Base-by-base conservation (phyloP, 1,139 yeast genomes). In the Taphrina confusa region DNA sequence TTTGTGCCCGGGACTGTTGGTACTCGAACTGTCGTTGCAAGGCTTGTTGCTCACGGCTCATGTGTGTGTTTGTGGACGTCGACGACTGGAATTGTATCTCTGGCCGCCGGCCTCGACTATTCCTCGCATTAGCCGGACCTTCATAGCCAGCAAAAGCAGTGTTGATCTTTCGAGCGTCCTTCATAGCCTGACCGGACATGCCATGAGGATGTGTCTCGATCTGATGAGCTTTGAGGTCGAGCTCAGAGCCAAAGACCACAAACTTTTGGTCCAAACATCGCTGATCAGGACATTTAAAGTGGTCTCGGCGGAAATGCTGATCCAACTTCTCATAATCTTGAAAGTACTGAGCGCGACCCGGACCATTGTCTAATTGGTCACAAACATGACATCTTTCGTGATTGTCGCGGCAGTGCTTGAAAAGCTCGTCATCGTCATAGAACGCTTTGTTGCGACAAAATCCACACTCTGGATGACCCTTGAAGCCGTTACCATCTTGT, bases 321-420 rank as follows among this genome's bases (percentile, higher is more conserved):
- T 84, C 87, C 57, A 92, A 76, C 40, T 82, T 76, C 60, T 85
- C 85, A 69, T 91, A 91, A 71, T 91, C 81, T 65, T 78, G 79
- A 73, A 85, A 94, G 72, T 88, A 90, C 68, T 84, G 89, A 0
- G 95, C 94, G 3, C 78, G 76, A 20, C 81, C 69, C n/a, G 68
- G 66, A 9, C 69, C 74, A 0, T 87, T 81, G 65, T 79, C 78
- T 14, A 82, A 76, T 68, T 82, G 84, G 67, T 90, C 95, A 75
- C 99, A 92, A 39, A 94, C 83, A 68, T 85, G 87, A 72, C 99
- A 92, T 66, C 85, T 82, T 71, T 91, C 97, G 72, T 92, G 98
- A 60, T 76, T 76, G 64, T 88, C 88, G 67, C 96, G 78, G 73
- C 92, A 80, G 72, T 92, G 99, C 40, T 84, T 73, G 67, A 82